phyloP scores from a whole-genome alignment of 2,329 filamentous ascomycete species.

The Aspergillus tamarii region DNA sequence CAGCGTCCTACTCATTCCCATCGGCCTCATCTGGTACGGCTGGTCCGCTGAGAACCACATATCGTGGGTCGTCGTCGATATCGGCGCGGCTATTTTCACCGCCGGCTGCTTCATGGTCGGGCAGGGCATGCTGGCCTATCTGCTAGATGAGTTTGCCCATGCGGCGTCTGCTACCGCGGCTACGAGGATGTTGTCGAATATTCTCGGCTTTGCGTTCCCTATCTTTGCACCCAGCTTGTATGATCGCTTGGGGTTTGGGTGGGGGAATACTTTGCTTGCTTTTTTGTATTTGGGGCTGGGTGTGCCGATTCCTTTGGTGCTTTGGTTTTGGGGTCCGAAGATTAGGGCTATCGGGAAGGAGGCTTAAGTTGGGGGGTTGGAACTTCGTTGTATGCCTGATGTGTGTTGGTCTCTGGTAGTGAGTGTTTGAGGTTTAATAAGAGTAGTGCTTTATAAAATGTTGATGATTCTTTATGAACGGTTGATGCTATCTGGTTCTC shows the following conservation, averaged over 20 bases:
- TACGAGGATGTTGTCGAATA: background rate
- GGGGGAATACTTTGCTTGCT: background rate
- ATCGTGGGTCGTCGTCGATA: background rate
- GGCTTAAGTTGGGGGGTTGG: background rate
- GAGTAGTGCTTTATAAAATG: background rate
- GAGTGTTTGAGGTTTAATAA: no score
- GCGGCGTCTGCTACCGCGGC: background rate
- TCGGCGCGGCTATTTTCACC: background rate
- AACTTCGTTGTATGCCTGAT: background rate
- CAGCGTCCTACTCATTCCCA: background rate
- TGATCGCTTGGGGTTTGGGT: background rate
- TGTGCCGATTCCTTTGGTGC: background rate
- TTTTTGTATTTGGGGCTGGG: background rate
- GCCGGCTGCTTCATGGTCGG: conserved; percentile 1
- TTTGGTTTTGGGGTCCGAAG: conserved; percentile 1
- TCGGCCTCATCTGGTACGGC: conserved; percentile 1
- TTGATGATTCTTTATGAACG: background rate
- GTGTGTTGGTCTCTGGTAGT: background rate
- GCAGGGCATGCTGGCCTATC: conserved; percentile 1
- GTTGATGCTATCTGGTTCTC: background rate
- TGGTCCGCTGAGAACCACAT: background rate
- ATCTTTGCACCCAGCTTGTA: background rate
- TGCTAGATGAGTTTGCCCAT: background rate
- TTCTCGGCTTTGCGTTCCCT: background rate
- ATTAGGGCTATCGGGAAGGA: conserved; percentile 1